phyloP scores from a whole-genome alignment of 108 stramenopile species.

The Cylindrotheca closterium region DNA sequence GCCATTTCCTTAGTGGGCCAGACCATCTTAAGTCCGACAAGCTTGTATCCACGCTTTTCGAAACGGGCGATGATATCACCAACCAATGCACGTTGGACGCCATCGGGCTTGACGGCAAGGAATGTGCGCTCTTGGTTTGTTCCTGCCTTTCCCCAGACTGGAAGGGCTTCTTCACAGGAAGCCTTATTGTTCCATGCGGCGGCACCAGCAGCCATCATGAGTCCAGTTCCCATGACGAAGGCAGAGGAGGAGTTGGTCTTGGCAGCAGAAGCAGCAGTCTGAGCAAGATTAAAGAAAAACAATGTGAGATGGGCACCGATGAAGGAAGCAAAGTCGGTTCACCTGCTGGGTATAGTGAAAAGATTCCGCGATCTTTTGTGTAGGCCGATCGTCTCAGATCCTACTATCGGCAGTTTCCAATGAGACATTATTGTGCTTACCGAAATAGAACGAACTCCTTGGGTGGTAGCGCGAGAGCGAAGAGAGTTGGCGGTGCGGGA shows the following conservation, averaged over 20 bases:
- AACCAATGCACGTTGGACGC: conserved; percentile 92
- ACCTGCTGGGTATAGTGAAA: too few species aligned
- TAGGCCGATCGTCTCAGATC: too few species aligned
- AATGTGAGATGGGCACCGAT: background rate
- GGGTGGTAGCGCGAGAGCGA: conserved; percentile 7
- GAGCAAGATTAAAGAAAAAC: background rate
- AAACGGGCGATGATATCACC: conserved; percentile 94
- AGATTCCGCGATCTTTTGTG: too few species aligned
- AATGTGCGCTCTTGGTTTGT: conserved; percentile 89
- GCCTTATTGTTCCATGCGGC: background rate
- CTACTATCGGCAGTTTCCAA: background rate
- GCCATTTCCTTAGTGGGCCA: conserved; percentile 89
- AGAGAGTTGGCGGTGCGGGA: conserved; percentile 1
- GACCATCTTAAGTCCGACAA: conserved; percentile 90
- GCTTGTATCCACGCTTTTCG: conserved; percentile 94
- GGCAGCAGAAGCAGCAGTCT: conserved; percentile 5
- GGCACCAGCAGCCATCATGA: conserved; percentile 1
- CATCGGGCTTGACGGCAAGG: conserved; percentile 95
- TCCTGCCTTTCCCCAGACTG: conserved; percentile 69
- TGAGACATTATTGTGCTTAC: conserved; percentile 3
- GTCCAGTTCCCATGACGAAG: background rate
- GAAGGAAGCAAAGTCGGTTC: too few species aligned
- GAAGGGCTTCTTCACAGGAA: conserved; percentile 40
- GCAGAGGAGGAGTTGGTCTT: background rate
- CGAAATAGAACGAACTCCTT: conserved; percentile 9